Evolutionary conservation across 345 rosid species (phyloP).

Genomic region (Adansonia digitata): DNA sequence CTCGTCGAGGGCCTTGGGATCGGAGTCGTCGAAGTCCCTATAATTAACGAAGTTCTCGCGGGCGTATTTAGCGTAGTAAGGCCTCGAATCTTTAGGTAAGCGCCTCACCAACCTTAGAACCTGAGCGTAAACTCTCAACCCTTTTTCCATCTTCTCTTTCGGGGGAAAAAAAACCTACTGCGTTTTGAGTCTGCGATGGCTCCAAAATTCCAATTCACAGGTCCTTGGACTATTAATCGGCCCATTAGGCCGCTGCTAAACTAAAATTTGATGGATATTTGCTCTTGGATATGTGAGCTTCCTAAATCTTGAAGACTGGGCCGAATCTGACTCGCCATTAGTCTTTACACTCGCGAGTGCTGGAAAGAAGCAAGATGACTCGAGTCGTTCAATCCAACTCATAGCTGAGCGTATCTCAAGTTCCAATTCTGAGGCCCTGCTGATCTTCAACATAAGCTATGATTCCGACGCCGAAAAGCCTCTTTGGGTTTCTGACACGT

Average conservation of each 20-base stretch:
- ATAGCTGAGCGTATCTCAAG: constrained; percentile 36
- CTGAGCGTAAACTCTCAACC: constrained; percentile 69
- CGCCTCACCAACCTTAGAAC: constrained; percentile 70
- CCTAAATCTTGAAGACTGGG: constrained; percentile 29
- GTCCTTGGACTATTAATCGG: background rate
- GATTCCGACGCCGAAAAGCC: constrained; percentile 19
- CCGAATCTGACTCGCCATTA: constrained; percentile 27
- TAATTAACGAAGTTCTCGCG: constrained; percentile 91
- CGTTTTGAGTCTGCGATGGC: background rate
- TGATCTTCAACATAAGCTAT: constrained; percentile 39
- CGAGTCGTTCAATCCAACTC: constrained; percentile 47
- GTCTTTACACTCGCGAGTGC: constrained; percentile 43
- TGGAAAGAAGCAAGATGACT: background rate
- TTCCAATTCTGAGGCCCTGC: constrained; percentile 25
- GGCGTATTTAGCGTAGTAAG: constrained; percentile 83
- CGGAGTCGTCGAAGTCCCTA: constrained; percentile 59
- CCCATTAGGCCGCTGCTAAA: too few species aligned
- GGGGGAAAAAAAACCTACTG: background rate
- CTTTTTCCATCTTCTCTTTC: constrained; percentile 54
- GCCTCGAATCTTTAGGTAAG: constrained; percentile 70
- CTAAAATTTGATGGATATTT: constrained; percentile 48
- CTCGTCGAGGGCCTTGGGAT: constrained; percentile 58
- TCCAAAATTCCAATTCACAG: too few species aligned
- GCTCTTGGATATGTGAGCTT: constrained; percentile 80
- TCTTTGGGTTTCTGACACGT: constrained; percentile 73